Evolutionary conservation across 2,329 filamentous ascomycete genomes (phyloP), one percentile per base, ranked within the genome.

Genomic region (Basipetospora chlamydospora): DNA sequence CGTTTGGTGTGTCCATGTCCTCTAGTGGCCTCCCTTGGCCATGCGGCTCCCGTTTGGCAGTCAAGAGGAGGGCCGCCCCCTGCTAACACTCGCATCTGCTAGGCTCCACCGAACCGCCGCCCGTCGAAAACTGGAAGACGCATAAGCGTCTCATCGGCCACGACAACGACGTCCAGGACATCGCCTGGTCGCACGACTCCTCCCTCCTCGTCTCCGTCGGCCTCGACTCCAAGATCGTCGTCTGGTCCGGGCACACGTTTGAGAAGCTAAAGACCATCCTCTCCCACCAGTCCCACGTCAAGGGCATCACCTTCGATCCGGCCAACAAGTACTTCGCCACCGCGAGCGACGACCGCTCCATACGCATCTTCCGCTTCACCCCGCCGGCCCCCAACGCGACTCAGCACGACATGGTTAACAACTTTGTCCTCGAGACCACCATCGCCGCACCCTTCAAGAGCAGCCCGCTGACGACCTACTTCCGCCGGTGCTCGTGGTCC

Each of bases 261-360:
- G 90, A 98, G 61, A 96, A 93, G 61, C 70, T 98, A 46, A 96
- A 96, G 68, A 88, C 85, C 3, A 64, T 98, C 5, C 77, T 86
- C 2, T 80, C 87, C 40, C 90, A 98, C 57, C 85, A 93, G 55
- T 95, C 86, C 55, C 92, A 96, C 54, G 90, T 98, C 61, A 98
- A 98, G 57, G 90, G 92, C 43, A 92, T 98, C 49, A 94, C 88
- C 0, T 98, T 98, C 52, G 90, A 98, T 53, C 90, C 90, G 1
- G 90, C 90, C 28, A 96, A 96, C 63, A 98, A 96, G 55, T 98
- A 94, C 64, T 98, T 98, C 58, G 90, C 92, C 12, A 98, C 92
- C 0, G 87, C 92, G 3, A 94, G 86, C 59, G 90, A 98, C 55
- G 90, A 98, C 57, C 77, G 90, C 41, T 88, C 86, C 3, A 93